Percentiles rank a stretch among this genome's conserved stretches.
These are phyloP conservation scores for Globisporangium viniferum DNA, from an alignment of 352 stramenopile species.

Conservation along the genomic window DNA sequence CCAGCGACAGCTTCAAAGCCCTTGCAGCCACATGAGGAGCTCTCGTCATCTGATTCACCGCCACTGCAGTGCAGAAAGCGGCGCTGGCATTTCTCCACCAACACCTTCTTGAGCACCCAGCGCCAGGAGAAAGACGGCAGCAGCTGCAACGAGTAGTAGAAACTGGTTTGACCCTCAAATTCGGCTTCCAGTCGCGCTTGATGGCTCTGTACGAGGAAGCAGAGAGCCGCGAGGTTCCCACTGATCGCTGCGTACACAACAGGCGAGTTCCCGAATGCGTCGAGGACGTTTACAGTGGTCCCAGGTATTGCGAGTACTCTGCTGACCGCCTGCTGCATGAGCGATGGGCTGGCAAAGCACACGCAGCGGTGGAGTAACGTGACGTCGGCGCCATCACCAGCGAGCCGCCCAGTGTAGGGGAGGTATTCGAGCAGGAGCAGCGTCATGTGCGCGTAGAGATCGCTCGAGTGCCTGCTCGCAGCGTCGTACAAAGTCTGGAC, in stretches of 20 bases:
- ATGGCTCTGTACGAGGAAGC: slow-evolving; percentile 31
- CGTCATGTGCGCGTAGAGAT: slow-evolving; percentile 39
- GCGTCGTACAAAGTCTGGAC: slow-evolving; percentile 6
- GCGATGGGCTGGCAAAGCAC: slow-evolving; percentile 26
- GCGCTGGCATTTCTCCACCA: slow-evolving; percentile 27
- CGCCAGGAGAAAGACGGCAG: slow-evolving; percentile 48
- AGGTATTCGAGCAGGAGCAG: slow-evolving; percentile 30
- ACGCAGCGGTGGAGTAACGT: slow-evolving; percentile 54
- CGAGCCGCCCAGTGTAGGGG: slow-evolving; percentile 34
- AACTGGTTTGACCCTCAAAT: slow-evolving; percentile 58
- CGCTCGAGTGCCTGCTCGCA: slow-evolving; percentile 28
- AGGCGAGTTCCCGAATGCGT: slow-evolving; percentile 47
- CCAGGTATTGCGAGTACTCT: slow-evolving; percentile 19
- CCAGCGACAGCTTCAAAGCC: slow-evolving; percentile 33
- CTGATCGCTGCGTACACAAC: slow-evolving; percentile 34
- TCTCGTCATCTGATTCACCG: slow-evolving; percentile 6
- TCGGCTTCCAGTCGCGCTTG: slow-evolving; percentile 49
- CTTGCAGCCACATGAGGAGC: slow-evolving; percentile 47
- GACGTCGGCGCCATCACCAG: slow-evolving; percentile 40
- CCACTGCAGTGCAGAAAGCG: slow-evolving; percentile 52
- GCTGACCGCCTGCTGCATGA: slow-evolving; percentile 25
- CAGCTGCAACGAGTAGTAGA: slow-evolving; percentile 63
- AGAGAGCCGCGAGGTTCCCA: slow-evolving; percentile 22
- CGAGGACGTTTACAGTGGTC: slow-evolving; percentile 24
- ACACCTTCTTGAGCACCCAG: slow-evolving; percentile 30